Base-by-base conservation (phyloP, 495 filamentous ascomycete species). In the Hyaloscypha finlandica region DNA sequence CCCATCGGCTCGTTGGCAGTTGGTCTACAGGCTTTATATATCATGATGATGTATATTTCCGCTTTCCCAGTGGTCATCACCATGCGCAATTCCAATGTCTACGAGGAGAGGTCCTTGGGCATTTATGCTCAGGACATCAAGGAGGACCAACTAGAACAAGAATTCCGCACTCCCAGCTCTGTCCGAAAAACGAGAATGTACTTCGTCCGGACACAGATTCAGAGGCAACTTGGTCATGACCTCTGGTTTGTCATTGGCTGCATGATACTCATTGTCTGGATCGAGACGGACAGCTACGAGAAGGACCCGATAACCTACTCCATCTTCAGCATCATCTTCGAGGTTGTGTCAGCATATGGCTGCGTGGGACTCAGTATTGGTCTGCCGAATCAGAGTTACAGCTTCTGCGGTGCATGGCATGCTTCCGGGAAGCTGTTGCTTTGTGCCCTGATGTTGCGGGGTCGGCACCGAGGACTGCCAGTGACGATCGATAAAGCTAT, bases 1-100 rank as follows among this genome's bases (percentile, higher is more conserved):
- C 89, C 88, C 64, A 77, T 97, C 31, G 81, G 90, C 3, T 77
- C 81, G 1, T 80, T 97, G 12, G 92, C 96, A 69, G 93, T 94
- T 0, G 94, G 89, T 1, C 90, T 97, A 12, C 94, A 97, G 70
- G 90, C 93, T 5, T 94, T 92, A 20, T 97, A 97, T 80, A 76
- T 97, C 77, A 88, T 97, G 76, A 97, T 97, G 94, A 97, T 97
- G 94, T 97, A 97, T 76, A 97, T 97, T 68, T 96, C 94, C 54
- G 91, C 95, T 52, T 92, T 96, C 73, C 94, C 94, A 30, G 93
- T 97, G 69, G 93, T 93, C 67, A 97, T 97, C 68, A 93, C 90
- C 32, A 86, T 97, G 73, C 89, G 94, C 65, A 86, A 90, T 59
- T 96, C 94, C 35, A 97, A 97, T 75, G 93, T 97, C 4, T 97